phyloP scores from a whole-genome alignment of 1,284 basidiomycete species.

The Acaromyces ingoldii region DNA sequence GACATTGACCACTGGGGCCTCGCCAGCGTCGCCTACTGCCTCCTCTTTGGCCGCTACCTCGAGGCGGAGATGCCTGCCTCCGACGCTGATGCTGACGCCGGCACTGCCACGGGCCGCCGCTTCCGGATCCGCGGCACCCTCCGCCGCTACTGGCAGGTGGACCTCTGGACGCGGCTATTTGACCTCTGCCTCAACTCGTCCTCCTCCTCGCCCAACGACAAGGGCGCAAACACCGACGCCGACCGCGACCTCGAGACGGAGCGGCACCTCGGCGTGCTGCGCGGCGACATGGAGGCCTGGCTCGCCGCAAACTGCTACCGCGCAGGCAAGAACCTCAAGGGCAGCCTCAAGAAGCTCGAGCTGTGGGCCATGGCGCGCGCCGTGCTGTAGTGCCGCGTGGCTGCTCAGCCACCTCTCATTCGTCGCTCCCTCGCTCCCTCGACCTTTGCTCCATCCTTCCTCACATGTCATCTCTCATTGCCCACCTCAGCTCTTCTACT shows the following conservation, averaged over 20 bases:
- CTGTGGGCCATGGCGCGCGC: slow-evolving; percentile 41
- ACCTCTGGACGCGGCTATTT: slow-evolving; percentile 79
- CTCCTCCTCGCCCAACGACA: background rate
- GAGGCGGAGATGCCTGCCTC: too few species aligned
- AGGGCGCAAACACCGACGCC: slow-evolving; percentile 43
- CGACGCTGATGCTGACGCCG: too few species aligned
- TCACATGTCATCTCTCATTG: too few species aligned
- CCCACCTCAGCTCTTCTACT: too few species aligned
- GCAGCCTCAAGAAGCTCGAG: slow-evolving; percentile 44
- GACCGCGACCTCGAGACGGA: slow-evolving; percentile 67
- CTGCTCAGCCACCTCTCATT: too few species aligned
- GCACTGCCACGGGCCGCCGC: slow-evolving; percentile 5
- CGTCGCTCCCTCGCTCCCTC: too few species aligned
- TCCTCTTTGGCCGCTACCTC: slow-evolving; percentile 90
- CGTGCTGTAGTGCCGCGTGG: too few species aligned
- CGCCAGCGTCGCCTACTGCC: slow-evolving; percentile 84
- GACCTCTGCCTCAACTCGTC: slow-evolving; percentile 71
- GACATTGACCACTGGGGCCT: slow-evolving; percentile 94
- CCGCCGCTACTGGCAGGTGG: slow-evolving; percentile 91
- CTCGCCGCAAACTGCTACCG: slow-evolving; percentile 64
- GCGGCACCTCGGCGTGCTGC: slow-evolving; percentile 57
- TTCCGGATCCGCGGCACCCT: too few species aligned
- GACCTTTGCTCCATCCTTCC: too few species aligned
- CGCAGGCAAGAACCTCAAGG: slow-evolving; percentile 60
- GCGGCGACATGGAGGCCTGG: slow-evolving; percentile 81